Base-by-base conservation (phyloP, 129 eudicot genomes). In the Heracleum sosnowskyi region DNA sequence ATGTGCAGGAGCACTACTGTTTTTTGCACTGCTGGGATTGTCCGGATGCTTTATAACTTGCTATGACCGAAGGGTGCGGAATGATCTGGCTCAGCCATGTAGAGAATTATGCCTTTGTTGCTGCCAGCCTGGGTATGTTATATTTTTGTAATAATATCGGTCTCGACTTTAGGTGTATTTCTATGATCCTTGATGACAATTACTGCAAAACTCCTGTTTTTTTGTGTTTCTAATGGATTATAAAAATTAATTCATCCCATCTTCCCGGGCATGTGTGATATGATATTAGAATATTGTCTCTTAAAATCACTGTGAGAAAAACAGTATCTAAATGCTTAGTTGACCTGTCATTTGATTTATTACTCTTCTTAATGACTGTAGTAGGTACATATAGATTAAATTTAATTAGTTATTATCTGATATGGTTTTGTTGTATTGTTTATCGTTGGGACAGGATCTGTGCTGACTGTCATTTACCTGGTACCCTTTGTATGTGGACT, bases 21-120 rank as follows among this genome's bases (percentile, higher is more conserved):
- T 95, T 88, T 95, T 95, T 74, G 97, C 98, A 24, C 83, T 95
- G 78, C 91, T 95, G 74, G 98, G 98, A 60, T 73, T 92, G 77
- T 95, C 96, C 24, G 98, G 98, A 41, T 95, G 98, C 87, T 91
- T 95, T 79, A 92, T 95, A 84, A 91, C 98, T 68, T 95, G 98
- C 81, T 95, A 90, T 77, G 97, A 95, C 82, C 87, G 98, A 77
- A 91, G 98, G 78, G 98, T 95, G 62, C 92, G 97, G 36, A 95
- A 88, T 80, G 97, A 95, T 86, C 89, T 95, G 77, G 94, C 98
- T 80, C 98, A 95, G 82, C 98, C 98, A 76, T 95, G 97, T 79
- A 85, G 97, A 84, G 96, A 95, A 90, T 79, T 95, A 81, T 91
- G 98, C 80, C 89, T 95, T 87, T 95, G 96, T 81, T 95, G 98